Conservation (phyloP, 2,329 filamentous ascomycete species). For the Fusarium chuoi region DNA sequence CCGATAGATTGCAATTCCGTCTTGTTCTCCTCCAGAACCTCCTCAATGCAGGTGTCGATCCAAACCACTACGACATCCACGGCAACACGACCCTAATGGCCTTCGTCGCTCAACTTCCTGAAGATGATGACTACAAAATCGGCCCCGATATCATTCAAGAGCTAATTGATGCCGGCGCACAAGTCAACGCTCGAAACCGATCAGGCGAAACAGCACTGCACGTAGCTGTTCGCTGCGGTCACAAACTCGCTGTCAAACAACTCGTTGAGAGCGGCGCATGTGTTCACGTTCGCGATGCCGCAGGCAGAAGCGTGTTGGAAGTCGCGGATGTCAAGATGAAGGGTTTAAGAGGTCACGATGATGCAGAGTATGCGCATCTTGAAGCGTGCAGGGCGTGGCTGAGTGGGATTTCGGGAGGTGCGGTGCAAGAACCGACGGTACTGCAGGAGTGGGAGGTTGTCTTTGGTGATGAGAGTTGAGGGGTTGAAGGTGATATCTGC, state of each 20-base stretch:
- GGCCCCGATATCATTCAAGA: constrained; percentile 58
- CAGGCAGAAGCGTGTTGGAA: constrained; percentile 57
- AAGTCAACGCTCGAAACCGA: constrained; percentile 62
- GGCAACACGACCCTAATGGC: constrained; percentile 67
- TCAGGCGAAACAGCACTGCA: constrained; percentile 66
- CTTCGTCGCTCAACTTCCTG: constrained; percentile 61
- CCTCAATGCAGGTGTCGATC: constrained; percentile 54
- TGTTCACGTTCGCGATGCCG: constrained; percentile 57
- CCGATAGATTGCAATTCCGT: constrained; percentile 45
- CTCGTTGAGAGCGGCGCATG: constrained; percentile 60
- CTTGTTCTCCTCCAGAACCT: constrained; percentile 44
- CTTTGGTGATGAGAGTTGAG: background rate
- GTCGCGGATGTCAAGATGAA: constrained; percentile 56
- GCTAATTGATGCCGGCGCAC: constrained; percentile 56
- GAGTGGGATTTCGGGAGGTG: constrained; percentile 49
- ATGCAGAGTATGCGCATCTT: constrained; percentile 53
- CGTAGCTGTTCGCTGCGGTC: constrained; percentile 62
- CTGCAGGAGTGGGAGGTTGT: constrained; percentile 54
- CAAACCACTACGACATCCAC: constrained; percentile 62
- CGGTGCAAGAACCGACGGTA: constrained; percentile 53
- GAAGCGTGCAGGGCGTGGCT: constrained; percentile 60
- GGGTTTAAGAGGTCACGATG: constrained; percentile 43
- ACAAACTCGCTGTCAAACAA: constrained; percentile 61
- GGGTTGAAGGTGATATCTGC: background rate
- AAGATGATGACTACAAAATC: constrained; percentile 61